Conservation (phyloP, 208 protist species). For the Naegleria lovaniensis region DNA sequence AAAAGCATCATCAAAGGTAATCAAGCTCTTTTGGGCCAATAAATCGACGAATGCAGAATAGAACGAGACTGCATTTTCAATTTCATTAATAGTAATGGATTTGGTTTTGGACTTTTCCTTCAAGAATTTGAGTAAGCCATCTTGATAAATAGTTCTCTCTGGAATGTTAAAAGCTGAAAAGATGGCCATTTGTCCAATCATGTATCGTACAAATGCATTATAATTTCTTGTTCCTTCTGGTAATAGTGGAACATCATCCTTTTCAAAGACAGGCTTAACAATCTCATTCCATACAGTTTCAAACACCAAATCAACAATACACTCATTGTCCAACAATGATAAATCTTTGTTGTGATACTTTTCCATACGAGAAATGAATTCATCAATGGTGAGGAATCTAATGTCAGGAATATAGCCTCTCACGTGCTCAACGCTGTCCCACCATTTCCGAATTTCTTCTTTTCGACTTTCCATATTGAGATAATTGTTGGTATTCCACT, state of each 20-base stretch:
- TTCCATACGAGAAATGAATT: not conserved
- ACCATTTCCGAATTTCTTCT: not conserved
- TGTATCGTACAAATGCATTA: not conserved
- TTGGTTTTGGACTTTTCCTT: not conserved
- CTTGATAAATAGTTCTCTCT: not conserved
- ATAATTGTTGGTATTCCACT: conserved; percentile 8
- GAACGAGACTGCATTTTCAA: not conserved
- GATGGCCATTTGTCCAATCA: not conserved
- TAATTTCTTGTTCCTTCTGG: not conserved
- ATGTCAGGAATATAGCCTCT: not conserved
- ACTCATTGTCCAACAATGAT: not conserved
- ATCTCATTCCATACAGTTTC: not conserved
- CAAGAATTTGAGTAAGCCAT: not conserved
- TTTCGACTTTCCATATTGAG: not conserved
- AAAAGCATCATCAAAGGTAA: not conserved
- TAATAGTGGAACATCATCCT: not conserved
- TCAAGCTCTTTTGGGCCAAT: not conserved
- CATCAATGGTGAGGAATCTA: not conserved
- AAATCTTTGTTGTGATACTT: not conserved
- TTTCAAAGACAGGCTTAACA: not conserved
- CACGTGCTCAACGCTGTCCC: not conserved
- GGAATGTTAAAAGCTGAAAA: not conserved
- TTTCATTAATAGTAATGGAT: not conserved
- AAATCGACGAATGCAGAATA: not conserved
- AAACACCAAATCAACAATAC: not conserved